phyloP scores from a whole-genome alignment of 768 basidiomycete genomes.

The Clitopilus passeckerianus region DNA sequence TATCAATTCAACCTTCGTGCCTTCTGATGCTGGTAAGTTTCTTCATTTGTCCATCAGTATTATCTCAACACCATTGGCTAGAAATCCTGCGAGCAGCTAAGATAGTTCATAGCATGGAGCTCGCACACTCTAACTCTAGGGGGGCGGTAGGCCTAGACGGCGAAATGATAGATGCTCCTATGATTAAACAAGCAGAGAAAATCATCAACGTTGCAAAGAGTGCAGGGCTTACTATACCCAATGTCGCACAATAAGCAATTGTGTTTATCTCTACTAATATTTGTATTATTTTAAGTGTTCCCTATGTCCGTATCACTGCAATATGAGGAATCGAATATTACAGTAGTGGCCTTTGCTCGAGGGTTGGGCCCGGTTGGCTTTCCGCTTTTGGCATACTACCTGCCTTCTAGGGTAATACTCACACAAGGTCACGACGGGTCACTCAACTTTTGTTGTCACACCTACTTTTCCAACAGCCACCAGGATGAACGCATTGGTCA shows the following conservation, averaged over 20 bases:
- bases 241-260: neutral
- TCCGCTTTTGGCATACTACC: neutral
- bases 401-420: neutral
- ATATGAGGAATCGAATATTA: too few relatives aligned
- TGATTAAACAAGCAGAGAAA: conserved; percentile 68
- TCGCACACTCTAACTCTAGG: conserved; percentile 42
- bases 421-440: neutral
- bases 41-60: neutral
- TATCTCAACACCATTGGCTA: conserved; percentile 19
- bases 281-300: too few relatives aligned
- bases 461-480: neutral
- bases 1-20: conserved; percentile 78
- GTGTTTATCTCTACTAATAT: too few relatives aligned
- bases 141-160: conserved; percentile 79
- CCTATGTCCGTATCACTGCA: too few relatives aligned
- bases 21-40: conserved; percentile 56
- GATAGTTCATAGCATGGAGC: conserved; percentile 63
- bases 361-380: too few relatives aligned
- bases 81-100: conserved; percentile 75
- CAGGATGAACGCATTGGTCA: neutral
- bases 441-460: neutral
- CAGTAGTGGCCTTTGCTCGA: too few relatives aligned
- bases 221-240: conserved; percentile 51
- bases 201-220: conserved; percentile 46
- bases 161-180: conserved; percentile 90